Base-by-base conservation (phyloP, 371 early-diverging fungal species). In the Furculomyces boomerangus region DNA sequence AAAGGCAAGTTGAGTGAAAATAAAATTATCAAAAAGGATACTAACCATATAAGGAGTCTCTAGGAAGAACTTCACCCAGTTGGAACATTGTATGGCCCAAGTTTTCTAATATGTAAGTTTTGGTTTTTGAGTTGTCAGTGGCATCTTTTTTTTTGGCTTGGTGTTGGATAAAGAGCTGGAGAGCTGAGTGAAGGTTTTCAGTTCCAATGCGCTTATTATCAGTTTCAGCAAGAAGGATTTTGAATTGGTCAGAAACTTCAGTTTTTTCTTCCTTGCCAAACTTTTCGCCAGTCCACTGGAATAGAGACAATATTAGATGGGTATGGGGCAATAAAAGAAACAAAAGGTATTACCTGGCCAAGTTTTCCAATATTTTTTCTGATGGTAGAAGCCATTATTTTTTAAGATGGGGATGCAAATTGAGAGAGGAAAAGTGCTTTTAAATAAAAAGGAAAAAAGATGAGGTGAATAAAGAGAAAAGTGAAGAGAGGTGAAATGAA, bases 271-370 rank as follows among this genome's bases (percentile, higher is more conserved):
- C 60, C 30, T 56, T 54, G 27, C 68, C 68, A 41, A 70, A 49
- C 29, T 62, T 60, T 48, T 70, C 70, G 48, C 68, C 68, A 30
- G 70, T 70, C 51, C 66, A 60, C 70, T 70, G 67, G 25, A 52
- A 29, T 40, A 53, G 22, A 30, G 3, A 35, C 30, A 14, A 3
- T 16, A 45, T 14, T 7, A 18, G 24, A 53, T 10, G 7, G 41
- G n/a, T 29, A 20, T 13, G 29, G 18, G 43, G 1, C 1, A 27
- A 24, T 13, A 24, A 57, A 39, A 56, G 40, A 32, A 30, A 47
- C 1, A 16, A 1, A 13, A 43, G 22, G 22, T 46, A 5, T 56
- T 66, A 66, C 66, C 61, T 66, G 66, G 27, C 66, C 64, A 30
- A 66, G 61, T 50, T 65, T 66, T 25, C 66, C 64, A 31, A 64